Base-by-base conservation (phyloP, 106 monocot genomes). In the Vanilla planifolia region DNA sequence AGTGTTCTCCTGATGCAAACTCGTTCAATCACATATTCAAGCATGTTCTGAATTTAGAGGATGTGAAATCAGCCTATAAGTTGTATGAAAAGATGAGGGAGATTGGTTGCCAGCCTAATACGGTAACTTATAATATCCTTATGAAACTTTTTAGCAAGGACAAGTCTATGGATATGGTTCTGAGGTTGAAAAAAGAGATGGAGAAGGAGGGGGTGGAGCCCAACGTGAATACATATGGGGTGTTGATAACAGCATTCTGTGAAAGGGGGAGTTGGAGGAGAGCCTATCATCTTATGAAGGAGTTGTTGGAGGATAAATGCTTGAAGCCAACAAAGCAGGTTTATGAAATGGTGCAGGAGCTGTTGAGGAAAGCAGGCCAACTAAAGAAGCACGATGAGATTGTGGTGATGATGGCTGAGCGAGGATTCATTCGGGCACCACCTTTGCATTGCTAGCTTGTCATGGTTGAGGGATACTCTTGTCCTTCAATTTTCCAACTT, bases 141-240 rank as follows among this genome's bases (percentile, higher is more conserved):
- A 77, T 98, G 69, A 43, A 75, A 60, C 28, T 98, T 75, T 98
- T 98, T 40, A 75, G 70, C 66, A 70, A 81, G 60, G 77, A 73
- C 51, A 78, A 85, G 75, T 87, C 86, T 13, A 84, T 77, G 59
- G 91, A 98, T 44, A 98, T 98, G 96, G 79, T 98, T 63, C 44
- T 98, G 55, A 79, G 72, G 82, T 79, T 98, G 71, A 98, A 85
- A 79, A 88, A 61, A 56, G 87, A 98, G 77, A 98, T 98, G 96
- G 96, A 85, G 34, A 72, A 69, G 50, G 79, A 88, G 32, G 84
- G 82, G 6, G 75, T 87, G 30, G 96, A 98, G 73, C 76, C 91
- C 30, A 98, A 98, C 59, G 85, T 80, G 32, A 91, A 98, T 63
- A 98, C 91, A 0, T 98, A 88, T 50, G 59, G 70, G 27, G 82